phyloP scores from a whole-genome alignment of 805 yeast species.

The Yarrowia sp. region DNA sequence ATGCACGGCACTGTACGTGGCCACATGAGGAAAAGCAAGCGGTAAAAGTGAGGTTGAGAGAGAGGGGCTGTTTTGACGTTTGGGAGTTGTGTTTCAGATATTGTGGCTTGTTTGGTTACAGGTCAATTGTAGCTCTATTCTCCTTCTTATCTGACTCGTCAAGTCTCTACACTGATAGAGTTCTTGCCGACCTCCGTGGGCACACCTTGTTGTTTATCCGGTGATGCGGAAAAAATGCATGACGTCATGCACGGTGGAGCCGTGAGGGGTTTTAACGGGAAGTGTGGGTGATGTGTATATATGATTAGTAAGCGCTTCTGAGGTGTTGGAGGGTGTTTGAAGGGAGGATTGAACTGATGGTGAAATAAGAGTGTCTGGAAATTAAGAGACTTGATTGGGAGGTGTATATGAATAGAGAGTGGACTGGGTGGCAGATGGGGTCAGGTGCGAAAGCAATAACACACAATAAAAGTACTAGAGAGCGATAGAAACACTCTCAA shows the following conservation, averaged over 20 bases:
- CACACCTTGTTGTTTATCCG: slow-evolving; percentile 17
- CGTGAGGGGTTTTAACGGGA: background rate
- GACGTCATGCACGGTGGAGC: slow-evolving; percentile 20
- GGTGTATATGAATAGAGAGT: background rate
- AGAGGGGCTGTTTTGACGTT: no score
- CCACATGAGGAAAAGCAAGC: background rate
- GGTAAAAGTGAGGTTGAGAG: background rate
- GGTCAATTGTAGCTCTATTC: background rate
- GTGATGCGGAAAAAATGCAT: background rate
- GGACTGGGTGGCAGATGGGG: background rate
- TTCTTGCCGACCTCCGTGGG: no score
- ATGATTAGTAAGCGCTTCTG: background rate
- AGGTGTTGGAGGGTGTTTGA: background rate
- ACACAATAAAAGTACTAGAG: no score
- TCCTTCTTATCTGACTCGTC: no score
- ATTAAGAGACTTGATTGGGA: background rate
- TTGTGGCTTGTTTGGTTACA: background rate
- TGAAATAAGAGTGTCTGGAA: no score
- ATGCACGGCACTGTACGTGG: slow-evolving; percentile 13
- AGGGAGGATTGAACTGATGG: no score
- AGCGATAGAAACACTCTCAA: no score
- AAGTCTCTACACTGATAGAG: no score
- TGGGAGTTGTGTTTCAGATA: no score
- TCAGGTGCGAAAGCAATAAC: no score
- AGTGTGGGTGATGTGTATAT: background rate